Percentiles rank a stretch among this genome's conserved stretches.
These are phyloP conservation scores for Colletotrichum filicis DNA, from an alignment of 2,329 filamentous ascomycete species.

Conservation along the genomic window DNA sequence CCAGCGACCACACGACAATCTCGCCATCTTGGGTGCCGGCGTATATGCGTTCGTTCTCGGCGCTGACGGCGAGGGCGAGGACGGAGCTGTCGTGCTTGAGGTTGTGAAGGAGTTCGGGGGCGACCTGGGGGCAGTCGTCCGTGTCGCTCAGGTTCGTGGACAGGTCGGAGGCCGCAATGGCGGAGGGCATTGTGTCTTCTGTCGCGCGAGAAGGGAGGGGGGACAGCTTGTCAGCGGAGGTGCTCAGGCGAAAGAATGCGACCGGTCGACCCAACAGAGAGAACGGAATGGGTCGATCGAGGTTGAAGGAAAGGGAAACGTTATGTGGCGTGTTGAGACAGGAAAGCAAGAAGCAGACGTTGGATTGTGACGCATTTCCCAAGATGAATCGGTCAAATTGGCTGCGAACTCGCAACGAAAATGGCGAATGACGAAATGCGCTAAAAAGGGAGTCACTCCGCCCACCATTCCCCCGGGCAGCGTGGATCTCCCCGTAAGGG, in stretches of 20 bases:
- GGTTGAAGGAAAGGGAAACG: neutral
- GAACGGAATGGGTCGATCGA: neutral
- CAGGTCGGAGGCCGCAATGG: conserved; percentile 32
- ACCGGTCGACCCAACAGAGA: neutral
- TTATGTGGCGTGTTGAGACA: neutral
- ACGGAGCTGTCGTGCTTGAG: conserved; percentile 83
- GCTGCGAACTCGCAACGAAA: conserved; percentile 30
- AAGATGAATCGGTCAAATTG: neutral
- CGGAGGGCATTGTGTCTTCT: conserved; percentile 36
- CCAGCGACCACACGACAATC: conserved; percentile 90
- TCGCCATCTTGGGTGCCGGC: conserved; percentile 94
- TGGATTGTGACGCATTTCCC: conserved; percentile 17
- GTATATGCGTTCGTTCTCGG: conserved; percentile 83
- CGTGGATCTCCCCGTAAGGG: conserved; percentile 22
- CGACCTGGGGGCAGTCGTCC: conserved; percentile 40
- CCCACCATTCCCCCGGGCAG: neutral
- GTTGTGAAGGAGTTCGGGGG: conserved; percentile 77
- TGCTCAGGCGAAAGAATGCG: neutral
- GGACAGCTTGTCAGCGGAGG: conserved; percentile 9
- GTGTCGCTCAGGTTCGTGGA: conserved; percentile 36
- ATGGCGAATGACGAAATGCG: conserved; percentile 35
- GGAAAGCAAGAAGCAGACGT: neutral
- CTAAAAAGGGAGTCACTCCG: conserved; percentile 10
- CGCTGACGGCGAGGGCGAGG: conserved; percentile 83
- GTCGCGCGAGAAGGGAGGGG: neutral